Evolutionary conservation across 345 rosid genomes (phyloP).

Genomic region (Boechera stricta): DNA sequence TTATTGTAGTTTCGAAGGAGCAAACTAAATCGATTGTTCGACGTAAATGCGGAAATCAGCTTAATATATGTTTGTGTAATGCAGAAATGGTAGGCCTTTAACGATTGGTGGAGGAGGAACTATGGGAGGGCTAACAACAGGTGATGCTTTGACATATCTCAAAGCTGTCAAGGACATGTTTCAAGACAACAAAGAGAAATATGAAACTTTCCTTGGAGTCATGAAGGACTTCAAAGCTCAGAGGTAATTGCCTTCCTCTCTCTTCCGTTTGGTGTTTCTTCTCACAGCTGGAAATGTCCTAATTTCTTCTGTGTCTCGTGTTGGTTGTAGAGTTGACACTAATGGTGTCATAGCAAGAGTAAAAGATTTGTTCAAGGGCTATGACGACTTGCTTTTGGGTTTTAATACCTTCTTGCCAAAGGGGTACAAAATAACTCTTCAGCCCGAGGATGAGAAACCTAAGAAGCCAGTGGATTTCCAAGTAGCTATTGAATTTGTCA

Average conservation of each 20-base stretch:
- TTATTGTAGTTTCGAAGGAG: background rate
- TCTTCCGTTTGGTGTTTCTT: conserved; percentile 17
- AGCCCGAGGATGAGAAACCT: conserved; percentile 64
- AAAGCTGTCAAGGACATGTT: conserved; percentile 87
- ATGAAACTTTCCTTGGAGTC: conserved; percentile 88
- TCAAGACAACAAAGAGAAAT: conserved; percentile 84
- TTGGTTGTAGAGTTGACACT: conserved; percentile 75
- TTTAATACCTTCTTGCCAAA: conserved; percentile 96
- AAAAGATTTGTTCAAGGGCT: conserved; percentile 90
- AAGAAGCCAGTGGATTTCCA: conserved; percentile 90
- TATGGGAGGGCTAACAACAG: conserved; percentile 70
- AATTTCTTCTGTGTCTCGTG: conserved; percentile 19
- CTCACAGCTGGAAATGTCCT: background rate
- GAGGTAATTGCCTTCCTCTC: conserved; percentile 52
- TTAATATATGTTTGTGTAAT: conserved; percentile 25
- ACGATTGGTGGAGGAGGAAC: conserved; percentile 53
- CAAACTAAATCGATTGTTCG: background rate
- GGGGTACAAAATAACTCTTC: conserved; percentile 80
- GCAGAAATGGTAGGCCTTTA: conserved; percentile 75
- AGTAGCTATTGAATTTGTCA: conserved; percentile 92
- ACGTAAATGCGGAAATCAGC: conserved; percentile 2
- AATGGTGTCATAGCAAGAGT: conserved; percentile 90
- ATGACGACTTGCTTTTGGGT: conserved; percentile 82
- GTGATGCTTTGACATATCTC: conserved; percentile 87
- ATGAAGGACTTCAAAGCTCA: conserved; percentile 99